A percentile compares a stretch with the other conserved stretches of the same genome.
These are phyloP conservation scores for Pythium biforme DNA, from an alignment of 352 stramenopile genomes.

Conservation along the genomic window DNA sequence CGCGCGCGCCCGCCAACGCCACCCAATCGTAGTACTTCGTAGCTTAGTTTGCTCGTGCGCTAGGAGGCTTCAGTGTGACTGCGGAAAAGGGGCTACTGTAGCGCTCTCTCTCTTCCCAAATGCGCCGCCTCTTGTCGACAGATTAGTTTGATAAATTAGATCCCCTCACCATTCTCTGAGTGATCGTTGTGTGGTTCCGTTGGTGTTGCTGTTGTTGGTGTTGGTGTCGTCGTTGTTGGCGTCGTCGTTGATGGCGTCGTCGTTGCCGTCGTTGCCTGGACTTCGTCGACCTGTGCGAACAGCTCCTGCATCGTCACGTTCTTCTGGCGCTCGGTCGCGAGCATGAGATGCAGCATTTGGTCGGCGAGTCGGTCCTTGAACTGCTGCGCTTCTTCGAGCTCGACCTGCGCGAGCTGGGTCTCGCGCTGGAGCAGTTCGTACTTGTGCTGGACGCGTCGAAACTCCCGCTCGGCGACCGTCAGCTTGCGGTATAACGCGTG, in stretches of 20 bases:
- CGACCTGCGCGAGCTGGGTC: slow-evolving; percentile 57
- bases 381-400: slow-evolving; percentile 65
- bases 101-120: not conserved
- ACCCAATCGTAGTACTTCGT: not conserved
- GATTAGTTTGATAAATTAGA: slow-evolving; percentile 38
- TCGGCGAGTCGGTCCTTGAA: slow-evolving; percentile 78
- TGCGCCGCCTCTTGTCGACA: slow-evolving; percentile 14
- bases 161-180: slow-evolving; percentile 16
- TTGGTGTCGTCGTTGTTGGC: slow-evolving; percentile 1
- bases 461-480: slow-evolving; percentile 39
- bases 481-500: slow-evolving; percentile 49
- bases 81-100: not conserved
- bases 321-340: slow-evolving; percentile 63
- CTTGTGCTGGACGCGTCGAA: slow-evolving; percentile 36
- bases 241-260: not conserved
- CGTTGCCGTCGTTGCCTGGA: not conserved
- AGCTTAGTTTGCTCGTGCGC: slow-evolving; percentile 13
- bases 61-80: not conserved
- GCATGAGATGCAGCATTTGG: slow-evolving; percentile 76
- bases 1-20: not conserved
- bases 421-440: slow-evolving; percentile 40
- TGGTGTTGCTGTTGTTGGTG: not conserved
- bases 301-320: slow-evolving; percentile 74
- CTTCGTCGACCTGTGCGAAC: slow-evolving; percentile 60
- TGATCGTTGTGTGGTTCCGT: not conserved